Conservation (phyloP, 2,329 filamentous ascomycete species). For the Aureobasidium sp. region DNA sequence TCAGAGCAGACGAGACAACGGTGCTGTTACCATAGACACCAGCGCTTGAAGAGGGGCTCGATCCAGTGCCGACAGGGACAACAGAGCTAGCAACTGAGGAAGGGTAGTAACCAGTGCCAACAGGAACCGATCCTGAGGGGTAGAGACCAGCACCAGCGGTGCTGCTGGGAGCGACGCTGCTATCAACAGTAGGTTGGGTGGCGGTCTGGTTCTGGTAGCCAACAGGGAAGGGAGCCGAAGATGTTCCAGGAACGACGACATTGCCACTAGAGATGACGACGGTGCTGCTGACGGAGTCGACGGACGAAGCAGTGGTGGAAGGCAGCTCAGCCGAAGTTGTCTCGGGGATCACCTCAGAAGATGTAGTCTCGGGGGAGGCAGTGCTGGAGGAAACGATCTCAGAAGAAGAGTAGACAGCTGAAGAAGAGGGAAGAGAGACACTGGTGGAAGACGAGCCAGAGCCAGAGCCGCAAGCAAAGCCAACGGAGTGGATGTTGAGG, state of each 20-base stretch:
- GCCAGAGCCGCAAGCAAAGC: constrained; percentile 60
- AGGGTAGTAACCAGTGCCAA: constrained; percentile 7
- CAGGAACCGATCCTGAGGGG: neutral
- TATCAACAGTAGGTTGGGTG: constrained; percentile 15
- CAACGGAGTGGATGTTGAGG: constrained; percentile 66
- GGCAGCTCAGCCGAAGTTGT: constrained; percentile 19
- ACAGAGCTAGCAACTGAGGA: neutral
- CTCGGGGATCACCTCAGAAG: constrained; percentile 18
- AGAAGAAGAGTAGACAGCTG: constrained; percentile 11
- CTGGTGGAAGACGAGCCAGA: constrained; percentile 16
- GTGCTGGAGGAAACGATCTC: constrained; percentile 20
- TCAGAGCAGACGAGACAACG: constrained; percentile 1
- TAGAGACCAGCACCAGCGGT: neutral
- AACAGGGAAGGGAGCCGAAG: constrained; percentile 11
- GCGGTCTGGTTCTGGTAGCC: constrained; percentile 13
- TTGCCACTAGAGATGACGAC: constrained; percentile 10
- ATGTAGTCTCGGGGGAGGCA: constrained; percentile 23
- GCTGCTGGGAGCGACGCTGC: constrained; percentile 3
- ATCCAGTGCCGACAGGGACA: constrained; percentile 7
- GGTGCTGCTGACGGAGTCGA: neutral
- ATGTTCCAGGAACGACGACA: constrained; percentile 19
- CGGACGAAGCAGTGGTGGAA: neutral
- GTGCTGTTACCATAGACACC: constrained; percentile 3
- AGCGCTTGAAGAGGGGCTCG: constrained; percentile 2
- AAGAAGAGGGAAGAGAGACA: neutral